A percentile compares a stretch with the other conserved stretches of the same genome.
phyloP scores from a whole-genome alignment of 1,284 basidiomycete species.

The Ganoderma sinense region DNA sequence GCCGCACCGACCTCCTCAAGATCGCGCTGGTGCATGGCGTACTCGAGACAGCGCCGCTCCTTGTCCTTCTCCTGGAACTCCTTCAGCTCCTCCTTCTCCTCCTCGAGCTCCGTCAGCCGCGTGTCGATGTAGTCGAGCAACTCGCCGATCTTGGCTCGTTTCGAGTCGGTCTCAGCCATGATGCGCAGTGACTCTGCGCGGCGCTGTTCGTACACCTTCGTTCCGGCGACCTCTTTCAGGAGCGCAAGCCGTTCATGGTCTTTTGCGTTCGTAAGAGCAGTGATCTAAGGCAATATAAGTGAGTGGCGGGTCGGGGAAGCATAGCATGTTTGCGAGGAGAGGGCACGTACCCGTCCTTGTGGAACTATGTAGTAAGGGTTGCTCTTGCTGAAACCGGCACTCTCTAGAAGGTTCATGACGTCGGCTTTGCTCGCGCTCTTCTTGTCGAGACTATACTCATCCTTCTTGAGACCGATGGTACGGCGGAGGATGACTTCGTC shows the following conservation, averaged over 20 bases:
- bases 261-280: slow-evolving; percentile 96
- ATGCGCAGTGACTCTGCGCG: slow-evolving; percentile 92
- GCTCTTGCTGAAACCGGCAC: slow-evolving; percentile 95
- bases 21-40: slow-evolving; percentile 92
- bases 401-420: slow-evolving; percentile 95
- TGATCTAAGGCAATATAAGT: slow-evolving; percentile 67
- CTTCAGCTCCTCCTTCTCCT: slow-evolving; percentile 97
- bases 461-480: slow-evolving; percentile 98
- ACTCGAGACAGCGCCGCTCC: slow-evolving; percentile 94
- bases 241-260: slow-evolving; percentile 94
- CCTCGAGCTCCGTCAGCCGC: slow-evolving; percentile 90
- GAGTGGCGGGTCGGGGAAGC: not conserved
- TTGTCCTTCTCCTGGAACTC: slow-evolving; percentile 97
- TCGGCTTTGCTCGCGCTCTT: slow-evolving; percentile 97
- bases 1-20: slow-evolving; percentile 88
- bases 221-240: slow-evolving; percentile 98
- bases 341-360: slow-evolving; percentile 86
- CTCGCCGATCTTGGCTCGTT: slow-evolving; percentile 91
- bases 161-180: slow-evolving; percentile 96
- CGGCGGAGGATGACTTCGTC: slow-evolving; percentile 88
- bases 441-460: slow-evolving; percentile 97
- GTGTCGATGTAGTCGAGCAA: slow-evolving; percentile 92
- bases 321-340: not conserved
- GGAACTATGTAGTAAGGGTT: slow-evolving; percentile 99
- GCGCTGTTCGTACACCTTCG: slow-evolving; percentile 97